Base-by-base conservation (phyloP, 192 early-diverging fungal species). In the Cetraspora pellucida region DNA sequence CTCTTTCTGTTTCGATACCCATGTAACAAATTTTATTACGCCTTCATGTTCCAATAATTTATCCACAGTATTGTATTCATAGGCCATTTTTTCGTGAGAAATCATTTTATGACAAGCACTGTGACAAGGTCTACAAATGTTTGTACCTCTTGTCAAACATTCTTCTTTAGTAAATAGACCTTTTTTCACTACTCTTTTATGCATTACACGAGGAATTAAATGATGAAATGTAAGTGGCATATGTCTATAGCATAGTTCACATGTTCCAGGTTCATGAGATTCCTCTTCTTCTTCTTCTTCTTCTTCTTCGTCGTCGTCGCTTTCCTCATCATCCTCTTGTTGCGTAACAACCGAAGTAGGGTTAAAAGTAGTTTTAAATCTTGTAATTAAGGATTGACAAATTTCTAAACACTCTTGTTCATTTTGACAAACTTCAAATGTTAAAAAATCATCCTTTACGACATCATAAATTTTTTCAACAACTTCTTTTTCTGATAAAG, bases 201-300 rank as follows among this genome's bases (percentile, higher is more conserved):
- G 80, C 19, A 67, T 68, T 31, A 46, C 77, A 19, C 58, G 52
- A 9, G 82, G 82, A 46, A 83, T 78, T 58, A 83, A 79, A 46
- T 83, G 82, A 69, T 83, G 82, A 57, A 83, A 83, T 10, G 80
- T 69, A 37, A 83, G 77, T 2, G 45, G 80, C 80, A 81, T 78
- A 19, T 63, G 74, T 7, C 82, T 77, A 49, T 52, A 73, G 47
- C 82, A 83, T n/a, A 83, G 28, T 65, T 55, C 60, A 50, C 82
- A 82, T 44, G 52, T 55, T 47, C 78, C 78, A 14, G 78, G 61
- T 64, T 81, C 72, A 19, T 25, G 7, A 14, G 16, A n/a, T 4
- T 45, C 66, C 46, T 75, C 78, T 37, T 67, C 78, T 47, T 77
- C 78, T 16, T 81, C 72, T 13, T 79, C 76, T 2, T 71, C 50